Conservation (phyloP, 352 stramenopile species). For the Phytophthora agathidicida region DNA sequence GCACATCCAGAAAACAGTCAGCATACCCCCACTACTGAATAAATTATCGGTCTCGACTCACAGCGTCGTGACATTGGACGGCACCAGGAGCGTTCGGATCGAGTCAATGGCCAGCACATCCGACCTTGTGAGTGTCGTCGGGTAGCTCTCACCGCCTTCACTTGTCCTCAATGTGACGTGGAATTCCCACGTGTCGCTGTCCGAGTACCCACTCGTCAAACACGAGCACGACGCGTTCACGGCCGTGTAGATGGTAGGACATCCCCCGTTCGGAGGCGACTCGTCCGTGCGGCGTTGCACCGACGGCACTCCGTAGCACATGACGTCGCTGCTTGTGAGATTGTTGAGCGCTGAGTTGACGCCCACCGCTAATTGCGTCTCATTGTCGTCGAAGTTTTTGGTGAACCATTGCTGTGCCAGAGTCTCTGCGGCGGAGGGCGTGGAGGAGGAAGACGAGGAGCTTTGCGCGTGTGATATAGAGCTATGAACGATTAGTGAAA, state of each 20-base stretch:
- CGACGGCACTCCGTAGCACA: constrained; percentile 29
- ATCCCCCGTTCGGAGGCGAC: constrained; percentile 31
- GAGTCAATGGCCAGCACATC: constrained; percentile 35
- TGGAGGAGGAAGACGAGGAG: constrained; percentile 13
- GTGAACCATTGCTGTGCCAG: constrained; percentile 38
- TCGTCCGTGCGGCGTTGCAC: constrained; percentile 25
- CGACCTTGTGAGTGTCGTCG: constrained; percentile 12
- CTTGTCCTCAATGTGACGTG: constrained; percentile 17
- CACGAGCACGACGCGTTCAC: constrained; percentile 39
- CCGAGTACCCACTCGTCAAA: constrained; percentile 19
- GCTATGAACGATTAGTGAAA: not conserved
- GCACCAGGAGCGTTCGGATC: constrained; percentile 37
- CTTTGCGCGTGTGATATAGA: constrained; percentile 3
- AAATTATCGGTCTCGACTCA: constrained; percentile 11
- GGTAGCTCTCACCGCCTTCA: constrained; percentile 23
- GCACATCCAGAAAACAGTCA: not conserved
- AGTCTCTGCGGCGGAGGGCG: constrained; percentile 13
- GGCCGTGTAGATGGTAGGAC: constrained; percentile 29
- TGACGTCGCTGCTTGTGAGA: constrained; percentile 24
- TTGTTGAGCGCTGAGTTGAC: constrained; percentile 35
- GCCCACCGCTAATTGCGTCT: constrained; percentile 37
- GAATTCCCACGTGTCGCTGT: constrained; percentile 35
- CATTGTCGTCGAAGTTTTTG: constrained; percentile 33
- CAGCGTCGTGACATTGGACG: constrained; percentile 28
- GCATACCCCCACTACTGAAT: no score